These are phyloP conservation scores for Keqinozyma sinolaborantium DNA, from an alignment of 1,139 yeast genomes.

Conservation along the genomic window DNA sequence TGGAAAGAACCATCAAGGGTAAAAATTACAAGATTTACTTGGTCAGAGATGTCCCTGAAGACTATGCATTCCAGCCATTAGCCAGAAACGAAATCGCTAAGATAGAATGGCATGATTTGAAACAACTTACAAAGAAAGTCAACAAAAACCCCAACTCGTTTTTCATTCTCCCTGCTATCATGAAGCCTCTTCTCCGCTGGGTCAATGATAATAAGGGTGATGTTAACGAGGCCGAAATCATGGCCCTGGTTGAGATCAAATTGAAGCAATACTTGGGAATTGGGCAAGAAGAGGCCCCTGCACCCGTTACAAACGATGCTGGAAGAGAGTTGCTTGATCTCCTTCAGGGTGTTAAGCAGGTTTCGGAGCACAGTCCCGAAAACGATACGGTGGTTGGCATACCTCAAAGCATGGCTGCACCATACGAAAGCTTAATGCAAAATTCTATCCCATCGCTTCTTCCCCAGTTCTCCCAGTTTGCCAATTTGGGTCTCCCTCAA, in stretches of 20 bases:
- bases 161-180: conserved; percentile 58
- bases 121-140: conserved; percentile 30
- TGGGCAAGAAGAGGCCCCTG: conserved; percentile 14
- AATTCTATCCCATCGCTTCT: conserved; percentile 1
- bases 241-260: conserved; percentile 56
- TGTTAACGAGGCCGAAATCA: conserved; percentile 52
- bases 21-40: conserved; percentile 85
- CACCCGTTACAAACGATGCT: conserved; percentile 47
- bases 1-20: conserved; percentile 79
- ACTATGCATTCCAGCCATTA: conserved; percentile 66
- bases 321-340: conserved; percentile 73
- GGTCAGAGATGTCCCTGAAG: conserved; percentile 76
- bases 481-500: conserved; percentile 17
- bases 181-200: conserved; percentile 59
- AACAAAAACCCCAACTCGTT: conserved; percentile 43
- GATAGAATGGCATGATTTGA: conserved; percentile 44
- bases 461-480: not conserved
- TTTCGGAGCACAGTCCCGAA: conserved; percentile 3
- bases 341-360: conserved; percentile 45
- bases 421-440: conserved; percentile 13
- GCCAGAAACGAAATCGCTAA: conserved; percentile 83
- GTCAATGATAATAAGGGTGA: conserved; percentile 52
- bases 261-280: conserved; percentile 65
- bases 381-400: conserved; percentile 7
- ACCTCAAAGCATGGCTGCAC: conserved; percentile 16